A percentile compares a stretch with the other conserved stretches of the same genome.
phyloP scores from a whole-genome alignment of 257 asterid species.

The Solanum rostratum region DNA sequence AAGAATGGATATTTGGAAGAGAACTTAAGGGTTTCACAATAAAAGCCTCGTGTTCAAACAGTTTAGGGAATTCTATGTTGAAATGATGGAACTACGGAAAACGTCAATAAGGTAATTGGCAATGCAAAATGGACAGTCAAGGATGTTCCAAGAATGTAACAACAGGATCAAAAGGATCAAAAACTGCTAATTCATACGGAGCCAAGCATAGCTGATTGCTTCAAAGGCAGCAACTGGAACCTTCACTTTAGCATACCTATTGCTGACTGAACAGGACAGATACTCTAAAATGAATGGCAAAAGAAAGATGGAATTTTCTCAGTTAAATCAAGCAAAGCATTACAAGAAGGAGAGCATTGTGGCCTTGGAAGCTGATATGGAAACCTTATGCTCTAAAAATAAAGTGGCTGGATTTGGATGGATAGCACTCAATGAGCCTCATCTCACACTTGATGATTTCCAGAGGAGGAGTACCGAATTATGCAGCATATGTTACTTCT shows the following conservation, averaged over 20 bases:
- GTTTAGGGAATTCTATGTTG: neutral
- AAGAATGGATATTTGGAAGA: neutral
- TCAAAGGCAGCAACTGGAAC: neutral
- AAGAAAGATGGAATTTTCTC: neutral
- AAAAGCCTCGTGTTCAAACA: neutral
- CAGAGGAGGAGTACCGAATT: neutral
- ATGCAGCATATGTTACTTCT: neutral
- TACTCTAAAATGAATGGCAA: neutral
- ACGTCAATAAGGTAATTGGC: neutral
- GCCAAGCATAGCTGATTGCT: neutral
- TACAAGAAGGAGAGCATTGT: neutral
- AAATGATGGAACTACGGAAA: neutral
- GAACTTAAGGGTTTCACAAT: neutral
- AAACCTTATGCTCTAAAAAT: neutral
- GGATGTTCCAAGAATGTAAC: neutral
- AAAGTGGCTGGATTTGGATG: neutral
- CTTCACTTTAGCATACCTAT: neutral
- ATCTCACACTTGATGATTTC: neutral
- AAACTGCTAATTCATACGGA: too few relatives aligned
- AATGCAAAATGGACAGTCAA: neutral
- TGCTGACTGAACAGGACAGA: neutral
- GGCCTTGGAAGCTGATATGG: neutral
- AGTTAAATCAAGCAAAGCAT: neutral
- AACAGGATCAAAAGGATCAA: neutral
- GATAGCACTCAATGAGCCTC: neutral